Percentiles rank a stretch among this genome's conserved stretches.
Conservation (phyloP, 1,139 yeast species). For the Kodamaea suecica region DNA sequence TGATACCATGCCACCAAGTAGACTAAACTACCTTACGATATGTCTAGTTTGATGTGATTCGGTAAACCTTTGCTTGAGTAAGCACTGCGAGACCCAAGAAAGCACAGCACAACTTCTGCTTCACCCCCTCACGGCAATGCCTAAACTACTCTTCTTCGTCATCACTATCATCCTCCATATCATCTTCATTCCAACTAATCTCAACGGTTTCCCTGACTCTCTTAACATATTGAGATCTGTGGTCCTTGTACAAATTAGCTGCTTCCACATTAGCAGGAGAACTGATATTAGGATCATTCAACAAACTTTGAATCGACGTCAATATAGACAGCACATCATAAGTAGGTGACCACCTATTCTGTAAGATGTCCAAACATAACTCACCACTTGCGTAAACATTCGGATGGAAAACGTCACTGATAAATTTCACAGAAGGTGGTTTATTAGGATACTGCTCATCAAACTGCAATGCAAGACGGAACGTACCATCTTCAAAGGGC, state of each 20-base stretch:
- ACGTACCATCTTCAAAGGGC: slow-evolving; percentile 98
- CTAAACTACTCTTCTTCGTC: slow-evolving; percentile 47
- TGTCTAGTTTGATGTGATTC: too few relatives aligned
- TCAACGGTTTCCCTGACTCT: slow-evolving; percentile 94
- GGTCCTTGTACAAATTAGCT: slow-evolving; percentile 92
- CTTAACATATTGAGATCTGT: slow-evolving; percentile 86
- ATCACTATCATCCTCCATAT: slow-evolving; percentile 62
- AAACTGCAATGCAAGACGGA: slow-evolving; percentile 78
- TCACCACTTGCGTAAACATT: slow-evolving; percentile 96
- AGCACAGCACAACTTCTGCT: not conserved
- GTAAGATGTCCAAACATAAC: slow-evolving; percentile 90
- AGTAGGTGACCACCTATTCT: slow-evolving; percentile 98
- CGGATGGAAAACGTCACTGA: slow-evolving; percentile 96
- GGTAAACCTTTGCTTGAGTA: too few relatives aligned
- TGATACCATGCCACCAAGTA: too few relatives aligned
- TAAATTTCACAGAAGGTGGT: slow-evolving; percentile 89
- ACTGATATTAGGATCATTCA: slow-evolving; percentile 94
- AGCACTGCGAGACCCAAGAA: too few relatives aligned
- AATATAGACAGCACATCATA: slow-evolving; percentile 96
- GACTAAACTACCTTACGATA: too few relatives aligned
- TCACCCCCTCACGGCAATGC: slow-evolving; percentile 15
- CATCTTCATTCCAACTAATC: slow-evolving; percentile 72
- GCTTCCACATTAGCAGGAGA: slow-evolving; percentile 99
- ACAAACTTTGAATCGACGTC: slow-evolving; percentile 80
- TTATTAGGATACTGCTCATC: slow-evolving; percentile 98